phyloP scores from a whole-genome alignment of 768 basidiomycete species.

The Kwoniella bestiolae region DNA sequence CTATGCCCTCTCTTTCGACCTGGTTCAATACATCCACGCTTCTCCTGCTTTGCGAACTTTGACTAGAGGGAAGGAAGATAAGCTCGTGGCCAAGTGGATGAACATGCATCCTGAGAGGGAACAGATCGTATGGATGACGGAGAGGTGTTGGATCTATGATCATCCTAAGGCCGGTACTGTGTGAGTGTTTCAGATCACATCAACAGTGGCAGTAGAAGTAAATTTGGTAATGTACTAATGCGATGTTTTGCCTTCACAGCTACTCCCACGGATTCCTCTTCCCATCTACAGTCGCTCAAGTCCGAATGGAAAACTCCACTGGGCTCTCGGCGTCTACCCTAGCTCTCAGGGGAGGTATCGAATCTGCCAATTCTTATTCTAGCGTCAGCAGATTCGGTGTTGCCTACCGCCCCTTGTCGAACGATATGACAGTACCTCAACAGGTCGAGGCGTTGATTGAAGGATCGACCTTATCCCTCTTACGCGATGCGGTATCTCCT shows the following conservation, averaged over 20 bases:
- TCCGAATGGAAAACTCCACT: conserved; percentile 61
- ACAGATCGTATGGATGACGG: conserved; percentile 84
- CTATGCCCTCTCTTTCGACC: conserved; percentile 84
- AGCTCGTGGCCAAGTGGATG: conserved; percentile 88
- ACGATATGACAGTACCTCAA: conserved; percentile 68
- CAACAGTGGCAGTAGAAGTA: no score
- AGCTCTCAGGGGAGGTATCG: conserved; percentile 50
- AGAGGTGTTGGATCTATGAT: conserved; percentile 97
- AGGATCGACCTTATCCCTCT: conserved; percentile 78
- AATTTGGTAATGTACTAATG: no score
- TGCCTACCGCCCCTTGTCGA: conserved; percentile 71
- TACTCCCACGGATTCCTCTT: conserved; percentile 95
- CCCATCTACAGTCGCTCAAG: conserved; percentile 79
- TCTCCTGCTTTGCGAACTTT: conserved; percentile 70
- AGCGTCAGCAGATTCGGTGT: conserved; percentile 83
- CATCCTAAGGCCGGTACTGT: conserved; percentile 93
- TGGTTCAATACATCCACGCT: conserved; percentile 84
- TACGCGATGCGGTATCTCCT: conserved; percentile 57
- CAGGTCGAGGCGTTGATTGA: conserved; percentile 92
- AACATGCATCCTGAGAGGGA: conserved; percentile 70
- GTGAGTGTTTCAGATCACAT: no score
- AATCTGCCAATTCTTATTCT: conserved; percentile 66
- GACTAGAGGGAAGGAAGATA: conserved; percentile 85
- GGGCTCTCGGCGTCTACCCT: conserved; percentile 53
- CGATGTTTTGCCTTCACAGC: conserved; percentile 62